Percentiles rank a stretch among this genome's conserved stretches.
Conservation (phyloP, 2,329 filamentous ascomycete species). For the Nectriaceae sp. region DNA sequence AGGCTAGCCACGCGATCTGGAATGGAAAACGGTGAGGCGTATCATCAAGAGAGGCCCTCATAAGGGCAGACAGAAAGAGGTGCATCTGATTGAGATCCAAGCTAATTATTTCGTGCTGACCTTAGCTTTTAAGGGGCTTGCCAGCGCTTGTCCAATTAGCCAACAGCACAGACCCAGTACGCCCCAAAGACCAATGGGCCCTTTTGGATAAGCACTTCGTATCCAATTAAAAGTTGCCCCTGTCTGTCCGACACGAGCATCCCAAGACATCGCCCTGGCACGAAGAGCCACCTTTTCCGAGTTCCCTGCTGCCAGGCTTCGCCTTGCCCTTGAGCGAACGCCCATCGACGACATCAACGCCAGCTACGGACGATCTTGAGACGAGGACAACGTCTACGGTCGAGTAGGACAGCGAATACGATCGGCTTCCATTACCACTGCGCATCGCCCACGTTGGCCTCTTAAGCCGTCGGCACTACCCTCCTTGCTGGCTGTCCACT, state of each 20-base stretch:
- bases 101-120: too few species aligned
- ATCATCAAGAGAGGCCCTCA: too few species aligned
- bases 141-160: too few species aligned
- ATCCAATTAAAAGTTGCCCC: neutral
- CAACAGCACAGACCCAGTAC: too few species aligned
- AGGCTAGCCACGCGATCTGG: too few species aligned
- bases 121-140: too few species aligned
- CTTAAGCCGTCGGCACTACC: neutral
- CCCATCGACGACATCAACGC: neutral
- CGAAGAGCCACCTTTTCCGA: neutral
- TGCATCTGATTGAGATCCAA: too few species aligned
- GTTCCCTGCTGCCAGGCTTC: neutral
- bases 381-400: neutral
- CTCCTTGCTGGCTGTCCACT: neutral
- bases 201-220: neutral
- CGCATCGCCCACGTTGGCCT: neutral
- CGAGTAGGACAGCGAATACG: too few species aligned
- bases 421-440: too few species aligned
- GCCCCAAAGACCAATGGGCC: too few species aligned
- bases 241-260: neutral
- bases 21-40: too few species aligned
- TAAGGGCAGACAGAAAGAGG: too few species aligned
- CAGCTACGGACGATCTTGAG: neutral
- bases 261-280: neutral
- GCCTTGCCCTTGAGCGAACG: neutral